Conservation (phyloP, 129 eudicot species). For the Tagetes erecta region DNA sequence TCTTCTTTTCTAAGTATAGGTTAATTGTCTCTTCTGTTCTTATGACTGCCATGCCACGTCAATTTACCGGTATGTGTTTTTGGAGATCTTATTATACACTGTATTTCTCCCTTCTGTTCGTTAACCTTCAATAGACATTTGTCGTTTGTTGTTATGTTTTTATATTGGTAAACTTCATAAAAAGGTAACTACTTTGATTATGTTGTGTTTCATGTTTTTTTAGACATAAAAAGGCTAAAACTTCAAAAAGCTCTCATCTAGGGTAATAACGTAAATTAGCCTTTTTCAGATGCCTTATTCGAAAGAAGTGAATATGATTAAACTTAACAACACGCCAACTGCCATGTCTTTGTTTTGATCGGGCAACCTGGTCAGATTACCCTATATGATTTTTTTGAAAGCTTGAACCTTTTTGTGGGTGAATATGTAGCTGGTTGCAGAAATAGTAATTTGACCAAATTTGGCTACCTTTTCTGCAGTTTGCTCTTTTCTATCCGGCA, state of each 20-base stretch:
- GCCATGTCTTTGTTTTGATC: neutral
- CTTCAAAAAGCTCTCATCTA: neutral
- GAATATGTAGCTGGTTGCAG: neutral
- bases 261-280: neutral
- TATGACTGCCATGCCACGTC: conserved; percentile 86
- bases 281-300: neutral
- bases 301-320: neutral
- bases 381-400: neutral
- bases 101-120: neutral
- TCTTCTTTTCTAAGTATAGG: conserved; percentile 62
- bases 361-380: neutral
- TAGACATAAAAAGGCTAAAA: neutral
- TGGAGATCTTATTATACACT: conserved; percentile 8
- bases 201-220: neutral
- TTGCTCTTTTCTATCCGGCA: neutral
- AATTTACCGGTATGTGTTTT: conserved; percentile 67
- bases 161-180: neutral
- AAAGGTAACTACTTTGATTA: neutral
- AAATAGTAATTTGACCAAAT: neutral
- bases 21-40: conserved; percentile 76
- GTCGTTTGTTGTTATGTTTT: neutral
- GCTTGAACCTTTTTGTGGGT: neutral
- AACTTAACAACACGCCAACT: neutral
- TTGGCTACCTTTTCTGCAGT: neutral
- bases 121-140: neutral